A percentile compares a stretch with the other conserved stretches of the same genome.
Conservation (phyloP, 345 rosid species). For the Pistacia integerrima region DNA sequence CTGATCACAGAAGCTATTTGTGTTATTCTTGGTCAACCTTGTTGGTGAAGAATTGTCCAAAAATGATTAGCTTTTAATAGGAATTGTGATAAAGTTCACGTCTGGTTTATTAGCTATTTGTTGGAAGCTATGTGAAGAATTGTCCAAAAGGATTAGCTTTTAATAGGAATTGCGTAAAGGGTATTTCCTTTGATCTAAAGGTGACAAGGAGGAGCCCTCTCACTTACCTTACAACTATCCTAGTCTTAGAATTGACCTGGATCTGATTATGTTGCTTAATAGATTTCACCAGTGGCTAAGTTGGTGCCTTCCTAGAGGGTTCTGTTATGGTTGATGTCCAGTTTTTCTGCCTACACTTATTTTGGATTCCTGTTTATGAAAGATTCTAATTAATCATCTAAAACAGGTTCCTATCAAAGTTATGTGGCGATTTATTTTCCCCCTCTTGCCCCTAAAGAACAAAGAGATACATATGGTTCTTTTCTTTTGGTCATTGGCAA, state of each 20-base stretch:
- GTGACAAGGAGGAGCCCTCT: not conserved
- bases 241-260: not conserved
- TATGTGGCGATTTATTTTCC: not conserved
- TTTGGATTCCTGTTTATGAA: not conserved
- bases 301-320: not conserved
- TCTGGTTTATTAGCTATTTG: not conserved
- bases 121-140: not conserved
- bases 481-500: not conserved
- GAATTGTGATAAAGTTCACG: too few species aligned
- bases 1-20: not conserved
- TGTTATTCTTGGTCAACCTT: not conserved
- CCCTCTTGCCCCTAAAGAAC: not conserved
- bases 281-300: not conserved
- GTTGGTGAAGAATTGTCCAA: not conserved
- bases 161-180: not conserved
- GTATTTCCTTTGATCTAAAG: not conserved
- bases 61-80: too few species aligned
- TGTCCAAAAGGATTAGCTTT: not conserved
- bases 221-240: not conserved
- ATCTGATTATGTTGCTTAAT: not conserved
- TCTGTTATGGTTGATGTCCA: not conserved
- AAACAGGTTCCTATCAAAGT: not conserved
- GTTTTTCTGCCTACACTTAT: not conserved
- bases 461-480: not conserved
- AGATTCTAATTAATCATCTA: not conserved